phyloP scores from a whole-genome alignment of 768 basidiomycete genomes.

The Mycena chlorophos region DNA sequence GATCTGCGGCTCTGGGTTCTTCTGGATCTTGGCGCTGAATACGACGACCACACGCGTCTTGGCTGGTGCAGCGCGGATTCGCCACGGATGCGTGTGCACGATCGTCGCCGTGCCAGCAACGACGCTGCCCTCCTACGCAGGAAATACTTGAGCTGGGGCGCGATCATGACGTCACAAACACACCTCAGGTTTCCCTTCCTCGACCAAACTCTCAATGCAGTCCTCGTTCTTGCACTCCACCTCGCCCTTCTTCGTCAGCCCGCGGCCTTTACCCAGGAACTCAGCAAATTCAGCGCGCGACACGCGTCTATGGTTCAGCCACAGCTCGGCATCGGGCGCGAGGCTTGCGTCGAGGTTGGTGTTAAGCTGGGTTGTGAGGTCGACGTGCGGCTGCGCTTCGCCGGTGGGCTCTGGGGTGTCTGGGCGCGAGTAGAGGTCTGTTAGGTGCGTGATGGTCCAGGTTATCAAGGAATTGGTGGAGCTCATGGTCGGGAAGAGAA shows the following conservation, averaged over 20 bases:
- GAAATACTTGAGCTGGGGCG: not conserved
- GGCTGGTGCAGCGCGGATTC: conserved; percentile 15
- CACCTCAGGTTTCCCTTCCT: conserved; percentile 9
- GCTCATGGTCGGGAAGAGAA: not conserved
- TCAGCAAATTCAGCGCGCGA: conserved; percentile 3
- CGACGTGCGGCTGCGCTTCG: not conserved
- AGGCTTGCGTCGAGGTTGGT: conserved; percentile 6
- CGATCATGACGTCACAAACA: not conserved
- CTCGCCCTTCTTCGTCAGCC: not conserved
- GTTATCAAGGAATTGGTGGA: no score
- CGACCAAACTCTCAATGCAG: conserved; percentile 13
- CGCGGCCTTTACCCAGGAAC: conserved; percentile 4
- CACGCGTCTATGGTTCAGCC: conserved; percentile 11
- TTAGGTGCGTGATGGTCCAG: no score
- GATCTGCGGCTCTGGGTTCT: conserved; percentile 12
- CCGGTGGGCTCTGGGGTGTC: not conserved
- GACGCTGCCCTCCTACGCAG: conserved; percentile 11
- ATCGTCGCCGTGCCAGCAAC: conserved; percentile 18
- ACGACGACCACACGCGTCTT: conserved; percentile 13
- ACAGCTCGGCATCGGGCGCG: conserved; percentile 15
- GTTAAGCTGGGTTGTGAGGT: conserved; percentile 2
- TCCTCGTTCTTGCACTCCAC: conserved; percentile 14
- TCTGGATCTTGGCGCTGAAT: conserved; percentile 18
- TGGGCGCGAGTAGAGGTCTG: no score
- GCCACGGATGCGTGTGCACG: conserved; percentile 11